A percentile compares a stretch with the other conserved stretches of the same genome.
Conservation (phyloP, 345 rosid genomes). For the Cochlearia excelsa region DNA sequence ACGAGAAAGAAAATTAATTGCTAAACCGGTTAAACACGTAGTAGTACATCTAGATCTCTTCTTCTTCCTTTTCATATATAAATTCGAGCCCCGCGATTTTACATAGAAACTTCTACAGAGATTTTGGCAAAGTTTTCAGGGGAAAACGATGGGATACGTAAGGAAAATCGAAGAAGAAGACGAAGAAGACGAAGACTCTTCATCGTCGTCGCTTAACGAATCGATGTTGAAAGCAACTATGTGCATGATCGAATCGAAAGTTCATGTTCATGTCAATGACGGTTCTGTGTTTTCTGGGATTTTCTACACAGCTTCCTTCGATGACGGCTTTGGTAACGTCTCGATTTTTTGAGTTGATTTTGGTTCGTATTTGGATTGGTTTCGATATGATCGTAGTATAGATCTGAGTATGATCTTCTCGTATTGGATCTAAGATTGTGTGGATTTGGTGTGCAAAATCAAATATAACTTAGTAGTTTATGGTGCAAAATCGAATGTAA, state of each 20-base stretch:
- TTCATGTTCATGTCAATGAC: conserved; percentile 74
- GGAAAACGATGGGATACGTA: conserved; percentile 43
- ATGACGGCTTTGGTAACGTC: conserved; percentile 50
- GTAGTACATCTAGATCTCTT: no score
- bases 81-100: conserved; percentile 1
- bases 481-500: no score
- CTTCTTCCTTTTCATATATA: conserved; percentile 1
- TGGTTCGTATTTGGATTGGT: no score
- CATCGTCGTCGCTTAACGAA: conserved; percentile 45
- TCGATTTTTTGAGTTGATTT: no score
- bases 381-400: neutral
- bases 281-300: conserved; percentile 79
- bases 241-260: conserved; percentile 71
- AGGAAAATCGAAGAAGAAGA: no score
- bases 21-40: no score
- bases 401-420: conserved; percentile 24
- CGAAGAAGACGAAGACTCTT: conserved; percentile 35
- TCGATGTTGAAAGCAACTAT: conserved; percentile 63
- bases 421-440: conserved; percentile 23
- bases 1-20: no score
- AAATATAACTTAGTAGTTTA: neutral
- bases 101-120: conserved; percentile 21
- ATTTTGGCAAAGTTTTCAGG: neutral
- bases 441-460: conserved; percentile 6
- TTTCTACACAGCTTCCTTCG: conserved; percentile 75